Evolutionary conservation across 768 basidiomycete genomes (phyloP).

Genomic region (Mycena latifolia): DNA sequence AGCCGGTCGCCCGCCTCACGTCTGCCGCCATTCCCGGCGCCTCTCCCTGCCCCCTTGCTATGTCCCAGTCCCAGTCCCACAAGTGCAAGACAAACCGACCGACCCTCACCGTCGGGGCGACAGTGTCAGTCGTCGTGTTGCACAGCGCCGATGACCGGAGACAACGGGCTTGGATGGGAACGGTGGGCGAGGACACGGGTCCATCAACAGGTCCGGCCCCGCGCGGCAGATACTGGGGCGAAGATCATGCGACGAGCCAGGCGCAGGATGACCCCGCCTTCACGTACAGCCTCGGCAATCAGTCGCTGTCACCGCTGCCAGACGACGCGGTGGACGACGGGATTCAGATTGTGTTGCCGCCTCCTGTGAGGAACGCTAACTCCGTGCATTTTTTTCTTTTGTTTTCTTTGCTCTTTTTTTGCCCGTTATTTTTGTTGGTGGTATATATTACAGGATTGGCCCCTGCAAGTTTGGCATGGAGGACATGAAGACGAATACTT

Average conservation of each 20-base stretch:
- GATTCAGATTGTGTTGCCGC: neutral
- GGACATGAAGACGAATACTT: neutral
- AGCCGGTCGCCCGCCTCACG: too few species aligned
- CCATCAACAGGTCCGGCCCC: too few species aligned
- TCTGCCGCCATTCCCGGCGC: neutral
- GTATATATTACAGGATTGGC: constrained; percentile 2
- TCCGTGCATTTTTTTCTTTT: neutral
- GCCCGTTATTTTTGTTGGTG: neutral
- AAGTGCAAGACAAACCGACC: neutral
- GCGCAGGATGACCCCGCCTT: too few species aligned
- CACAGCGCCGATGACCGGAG: neutral
- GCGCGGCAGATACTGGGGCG: too few species aligned
- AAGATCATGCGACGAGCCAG: too few species aligned
- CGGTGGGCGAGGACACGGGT: neutral
- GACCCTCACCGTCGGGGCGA: neutral
- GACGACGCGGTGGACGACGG: neutral
- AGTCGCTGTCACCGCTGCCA: neutral
- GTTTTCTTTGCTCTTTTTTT: neutral
- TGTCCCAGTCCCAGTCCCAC: neutral
- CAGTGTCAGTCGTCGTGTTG: neutral
- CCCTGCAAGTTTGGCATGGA: neutral
- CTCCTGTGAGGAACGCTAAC: neutral
- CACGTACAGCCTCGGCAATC: constrained; percentile 2
- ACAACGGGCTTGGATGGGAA: neutral
- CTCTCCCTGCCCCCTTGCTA: neutral